Conservation (phyloP, 2,329 filamentous ascomycete species). For the Fusarium pilosicola region DNA sequence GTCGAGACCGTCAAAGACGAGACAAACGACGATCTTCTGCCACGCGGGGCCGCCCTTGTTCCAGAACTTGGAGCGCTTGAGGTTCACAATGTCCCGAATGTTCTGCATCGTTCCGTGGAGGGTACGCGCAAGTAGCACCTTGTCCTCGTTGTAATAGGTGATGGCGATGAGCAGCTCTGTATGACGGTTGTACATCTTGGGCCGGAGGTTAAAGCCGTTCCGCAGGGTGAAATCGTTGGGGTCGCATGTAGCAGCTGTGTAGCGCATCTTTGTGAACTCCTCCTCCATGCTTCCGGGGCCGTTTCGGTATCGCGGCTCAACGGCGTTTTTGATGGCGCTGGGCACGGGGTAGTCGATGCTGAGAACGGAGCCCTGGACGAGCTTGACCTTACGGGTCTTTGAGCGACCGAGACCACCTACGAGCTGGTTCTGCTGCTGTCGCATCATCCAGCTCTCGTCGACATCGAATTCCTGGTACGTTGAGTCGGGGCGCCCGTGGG, state of each 20-base stretch:
- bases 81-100: conserved; percentile 40
- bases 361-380: conserved; percentile 41
- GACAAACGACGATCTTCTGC: conserved; percentile 42
- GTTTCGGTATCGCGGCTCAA: conserved; percentile 35
- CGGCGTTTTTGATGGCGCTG: conserved; percentile 42
- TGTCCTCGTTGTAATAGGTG: conserved; percentile 43
- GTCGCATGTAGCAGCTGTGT: conserved; percentile 42
- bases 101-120: conserved; percentile 41
- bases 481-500: conserved; percentile 35
- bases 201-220: conserved; percentile 41
- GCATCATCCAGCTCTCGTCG: conserved; percentile 41
- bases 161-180: conserved; percentile 41
- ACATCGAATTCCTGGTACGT: conserved; percentile 31
- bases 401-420: conserved; percentile 35
- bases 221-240: conserved; percentile 41
- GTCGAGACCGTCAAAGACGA: conserved; percentile 41
- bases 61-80: conserved; percentile 42
- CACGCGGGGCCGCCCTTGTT: conserved; percentile 41
- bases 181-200: conserved; percentile 42
- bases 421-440: conserved; percentile 30
- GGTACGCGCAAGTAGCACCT: conserved; percentile 41
- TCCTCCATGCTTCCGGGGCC: conserved; percentile 33
- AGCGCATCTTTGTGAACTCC: conserved; percentile 42
- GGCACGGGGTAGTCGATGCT: conserved; percentile 42
- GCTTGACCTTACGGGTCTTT: conserved; percentile 40